Base-by-base conservation (phyloP, 2,329 filamentous ascomycete genomes). In the Nectriaceae sp. region DNA sequence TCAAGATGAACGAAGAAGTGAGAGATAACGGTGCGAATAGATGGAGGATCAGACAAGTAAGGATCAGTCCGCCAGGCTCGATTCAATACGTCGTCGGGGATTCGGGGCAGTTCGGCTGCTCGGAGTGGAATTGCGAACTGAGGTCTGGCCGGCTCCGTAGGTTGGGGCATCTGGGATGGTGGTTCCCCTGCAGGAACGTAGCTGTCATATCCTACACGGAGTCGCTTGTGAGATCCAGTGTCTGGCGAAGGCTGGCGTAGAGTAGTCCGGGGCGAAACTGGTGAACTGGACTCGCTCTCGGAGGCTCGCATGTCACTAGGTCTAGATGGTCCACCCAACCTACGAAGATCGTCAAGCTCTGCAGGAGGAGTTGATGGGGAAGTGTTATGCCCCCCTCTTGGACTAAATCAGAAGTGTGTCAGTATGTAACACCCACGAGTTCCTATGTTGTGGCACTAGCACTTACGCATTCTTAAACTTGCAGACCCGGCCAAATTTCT, bases 401-500 rank as follows among this genome's bases (percentile, higher is more conserved):
- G 80, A 47, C 80, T 83, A 52, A 11, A 24, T 4, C 8, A 38
- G 47, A 56, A 56, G 47, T 35, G 41, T 63, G 19, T 33, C 36
- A 21, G 45, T 29, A 21, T 39, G 21, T 20, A 18, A 8, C 19
- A 5, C 19, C 19, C 41, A 24, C 21, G 20, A n/a, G 21, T 20
- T 42, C 44, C 61, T 57, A 29, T 16, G 5, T n/a, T 31, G 21
- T 18, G 22, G 43, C 18, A 35, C 26, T 11, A 5, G 20, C n/a
- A 85, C 87, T 83, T 74, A 93, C 88, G 89, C 89, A 71, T 88
- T 89, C 71, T 90, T 89, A 64, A 90, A 91, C 70, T 87, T 87
- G 80, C 92, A 96, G 16, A 87, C 77, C 40, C 90, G 82, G 47
- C 91, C 90, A 64, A 93, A 93, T 72, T 96, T 96, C 66, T 94